Evolutionary conservation across 805 yeast species (phyloP), one percentile per base, ranked within the genome.

Genomic region (Metschnikowia arizonensis): DNA sequence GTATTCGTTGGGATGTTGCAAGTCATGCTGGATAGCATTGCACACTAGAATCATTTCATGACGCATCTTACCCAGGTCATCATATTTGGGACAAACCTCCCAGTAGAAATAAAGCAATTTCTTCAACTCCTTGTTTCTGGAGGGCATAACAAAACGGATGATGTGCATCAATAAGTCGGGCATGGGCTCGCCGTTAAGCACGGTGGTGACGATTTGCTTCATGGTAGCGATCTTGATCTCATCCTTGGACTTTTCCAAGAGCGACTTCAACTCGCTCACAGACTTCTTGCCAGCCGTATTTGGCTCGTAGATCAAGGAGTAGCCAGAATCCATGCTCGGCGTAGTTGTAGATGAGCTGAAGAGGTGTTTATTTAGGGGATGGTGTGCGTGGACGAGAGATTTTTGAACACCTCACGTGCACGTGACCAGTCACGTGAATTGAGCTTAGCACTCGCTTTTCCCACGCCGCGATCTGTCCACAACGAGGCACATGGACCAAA

Each of bases 1-100:
- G 63, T 84, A 93, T 68, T 93, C 99, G 73, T 93, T 93, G 42
- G 99, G 97, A 69, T 95, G 99, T 69, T 90, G 97, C 57, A 93
- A 78, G 64, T 93, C 99, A 66, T 89, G 90, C 67, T 93, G 95
- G 60, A 93, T 88, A 44, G 98, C 97, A 65, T 95, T 95, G 73
- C 98, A 93, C 41, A 91, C 98, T 53, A 93, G 79, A 67, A 95
- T 91, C 98, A 93, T 93, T 71, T 93, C 99, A 65, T 91, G 98
- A 69, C 88, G 88, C 76, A 95, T 79, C 65, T 88, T 88, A 3
- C 98, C 98, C 43, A 85, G 85, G 30, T 76, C 73, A 57, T 88
- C 95, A 54, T 85, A 73, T 68, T 95, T 95, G 45, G 96, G 95
- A 62, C 96, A 95, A 46, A 91, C 88, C 67, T 93, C 99, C 98